Conservation (phyloP, 1,284 basidiomycete genomes). For the Sporisorium graminicola region DNA sequence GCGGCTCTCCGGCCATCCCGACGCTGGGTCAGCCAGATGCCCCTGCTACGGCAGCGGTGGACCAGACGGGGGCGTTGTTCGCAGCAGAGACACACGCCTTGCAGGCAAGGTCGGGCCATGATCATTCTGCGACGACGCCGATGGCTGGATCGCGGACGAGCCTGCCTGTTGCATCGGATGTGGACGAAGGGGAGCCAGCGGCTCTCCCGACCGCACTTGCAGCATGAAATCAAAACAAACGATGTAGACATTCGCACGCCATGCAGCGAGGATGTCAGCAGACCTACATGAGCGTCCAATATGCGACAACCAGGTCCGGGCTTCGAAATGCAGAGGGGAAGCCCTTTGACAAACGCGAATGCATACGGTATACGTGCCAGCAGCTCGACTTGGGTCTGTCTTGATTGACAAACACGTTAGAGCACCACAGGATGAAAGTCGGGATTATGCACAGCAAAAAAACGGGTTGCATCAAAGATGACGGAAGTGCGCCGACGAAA, state of each 20-base stretch:
- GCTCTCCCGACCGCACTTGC: slow-evolving; percentile 14
- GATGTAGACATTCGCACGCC: not conserved
- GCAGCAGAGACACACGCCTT: not conserved
- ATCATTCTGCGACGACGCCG: slow-evolving; percentile 14
- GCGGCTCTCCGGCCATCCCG: slow-evolving; percentile 40
- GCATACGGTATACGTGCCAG: not conserved
- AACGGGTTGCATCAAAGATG: not conserved
- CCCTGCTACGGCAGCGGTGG: slow-evolving; percentile 8
- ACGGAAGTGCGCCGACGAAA: not conserved
- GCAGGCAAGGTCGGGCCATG: slow-evolving; percentile 13
- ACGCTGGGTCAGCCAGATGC: slow-evolving; percentile 31
- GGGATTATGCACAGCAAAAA: not conserved
- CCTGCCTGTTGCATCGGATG: slow-evolving; percentile 4
- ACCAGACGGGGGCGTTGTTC: slow-evolving; percentile 3
- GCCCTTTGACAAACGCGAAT: not conserved
- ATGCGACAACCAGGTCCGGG: not conserved
- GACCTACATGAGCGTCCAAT: not conserved
- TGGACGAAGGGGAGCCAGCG: slow-evolving; percentile 9
- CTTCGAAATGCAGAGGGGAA: not conserved
- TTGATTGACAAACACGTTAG: not conserved
- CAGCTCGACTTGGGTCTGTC: not conserved
- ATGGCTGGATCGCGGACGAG: slow-evolving; percentile 10
- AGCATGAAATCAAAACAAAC: slow-evolving; percentile 12
- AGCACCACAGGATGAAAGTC: not conserved
- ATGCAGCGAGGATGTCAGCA: not conserved